Conservation (phyloP, 345 rosid genomes). For the Murraya koenigii region DNA sequence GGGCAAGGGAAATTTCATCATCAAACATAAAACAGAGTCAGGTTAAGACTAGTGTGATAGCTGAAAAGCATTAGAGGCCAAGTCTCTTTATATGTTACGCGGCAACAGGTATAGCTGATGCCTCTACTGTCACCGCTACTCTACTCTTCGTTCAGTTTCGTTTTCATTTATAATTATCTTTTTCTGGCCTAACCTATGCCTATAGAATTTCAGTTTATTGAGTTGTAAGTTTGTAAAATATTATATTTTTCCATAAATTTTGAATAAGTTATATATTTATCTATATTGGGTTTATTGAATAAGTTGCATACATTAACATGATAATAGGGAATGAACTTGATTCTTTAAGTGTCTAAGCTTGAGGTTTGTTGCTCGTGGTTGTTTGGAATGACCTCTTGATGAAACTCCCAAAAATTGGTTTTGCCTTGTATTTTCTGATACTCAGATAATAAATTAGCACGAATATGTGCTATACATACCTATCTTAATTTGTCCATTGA, state of each 20-base stretch:
- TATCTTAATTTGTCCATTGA: background rate
- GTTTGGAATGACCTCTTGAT: background rate
- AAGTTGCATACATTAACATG: background rate
- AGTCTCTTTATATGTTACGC: background rate
- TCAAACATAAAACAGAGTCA: background rate
- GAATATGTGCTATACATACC: background rate
- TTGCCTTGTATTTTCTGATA: background rate
- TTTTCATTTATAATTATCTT: background rate
- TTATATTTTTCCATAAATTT: background rate
- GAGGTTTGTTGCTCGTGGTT: background rate
- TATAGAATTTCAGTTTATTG: background rate
- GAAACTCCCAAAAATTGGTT: background rate
- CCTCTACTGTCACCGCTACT: background rate
- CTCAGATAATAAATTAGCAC: background rate
- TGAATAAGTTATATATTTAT: background rate
- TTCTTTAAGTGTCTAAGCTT: background rate
- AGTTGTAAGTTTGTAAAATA: background rate
- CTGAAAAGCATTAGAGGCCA: background rate
- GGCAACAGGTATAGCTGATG: background rate
- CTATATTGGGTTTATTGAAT: background rate
- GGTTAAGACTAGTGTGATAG: background rate
- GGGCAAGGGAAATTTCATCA: background rate
- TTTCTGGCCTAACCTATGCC: no score
- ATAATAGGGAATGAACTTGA: no score
- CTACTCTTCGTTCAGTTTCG: background rate